phyloP scores from a whole-genome alignment of 768 basidiomycete genomes.

The Xanthoconium stramineum region DNA sequence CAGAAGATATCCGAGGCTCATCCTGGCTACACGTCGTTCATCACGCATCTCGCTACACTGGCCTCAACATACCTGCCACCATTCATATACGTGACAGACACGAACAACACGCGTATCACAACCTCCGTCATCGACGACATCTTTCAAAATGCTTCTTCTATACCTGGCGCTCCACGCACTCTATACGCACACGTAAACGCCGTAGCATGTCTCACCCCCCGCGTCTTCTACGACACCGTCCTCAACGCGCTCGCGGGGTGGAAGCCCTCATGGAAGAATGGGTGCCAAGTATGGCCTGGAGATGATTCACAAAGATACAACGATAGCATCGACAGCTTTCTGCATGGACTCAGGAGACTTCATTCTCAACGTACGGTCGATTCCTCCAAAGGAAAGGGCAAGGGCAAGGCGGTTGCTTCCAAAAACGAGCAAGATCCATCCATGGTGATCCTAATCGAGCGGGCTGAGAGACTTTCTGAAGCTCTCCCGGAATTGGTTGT shows the following conservation, averaged over 20 bases:
- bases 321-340: slow-evolving; percentile 63
- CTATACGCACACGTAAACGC: slow-evolving; percentile 50
- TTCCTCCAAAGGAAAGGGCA: slow-evolving; percentile 24
- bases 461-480: slow-evolving; percentile 64
- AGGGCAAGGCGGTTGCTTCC: slow-evolving; percentile 27
- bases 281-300: slow-evolving; percentile 56
- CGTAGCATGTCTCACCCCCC: slow-evolving; percentile 56
- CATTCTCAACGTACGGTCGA: slow-evolving; percentile 20
- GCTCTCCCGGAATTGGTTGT: slow-evolving; percentile 62
- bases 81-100: slow-evolving; percentile 68
- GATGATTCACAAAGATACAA: slow-evolving; percentile 48
- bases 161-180: slow-evolving; percentile 25
- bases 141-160: slow-evolving; percentile 12
- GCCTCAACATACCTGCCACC: slow-evolving; percentile 46
- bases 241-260: slow-evolving; percentile 59
- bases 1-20: slow-evolving; percentile 10
- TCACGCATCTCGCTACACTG: slow-evolving; percentile 27
- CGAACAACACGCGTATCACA: slow-evolving; percentile 46
- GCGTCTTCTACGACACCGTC: slow-evolving; percentile 63
- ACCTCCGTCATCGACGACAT: slow-evolving; percentile 31
- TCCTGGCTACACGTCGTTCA: slow-evolving; percentile 26
- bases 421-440: slow-evolving; percentile 16
- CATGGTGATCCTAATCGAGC: slow-evolving; percentile 63
- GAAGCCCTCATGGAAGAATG: slow-evolving; percentile 56
- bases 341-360: slow-evolving; percentile 57